Evolutionary conservation across 805 yeast genomes (phyloP).

Genomic region (Cyberlindnera samutprakarnensis): DNA sequence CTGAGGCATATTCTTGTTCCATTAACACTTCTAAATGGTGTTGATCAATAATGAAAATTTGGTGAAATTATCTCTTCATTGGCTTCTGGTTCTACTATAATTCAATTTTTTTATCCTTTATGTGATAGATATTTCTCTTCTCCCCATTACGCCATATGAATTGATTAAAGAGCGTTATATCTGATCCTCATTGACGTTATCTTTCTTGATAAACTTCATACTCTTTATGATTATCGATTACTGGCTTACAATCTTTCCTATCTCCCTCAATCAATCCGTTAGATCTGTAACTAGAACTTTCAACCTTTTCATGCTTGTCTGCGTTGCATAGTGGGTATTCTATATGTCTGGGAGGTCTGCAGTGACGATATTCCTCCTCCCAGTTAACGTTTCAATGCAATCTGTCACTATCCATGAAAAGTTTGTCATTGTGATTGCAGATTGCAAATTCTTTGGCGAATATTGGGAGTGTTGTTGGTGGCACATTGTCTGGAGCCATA

Average conservation of each 20-base stretch:
- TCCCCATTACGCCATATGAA: constrained; percentile 57
- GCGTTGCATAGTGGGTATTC: constrained; percentile 65
- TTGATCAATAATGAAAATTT: constrained; percentile 42
- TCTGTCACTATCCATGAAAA: constrained; percentile 55
- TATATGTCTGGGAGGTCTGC: constrained; percentile 59
- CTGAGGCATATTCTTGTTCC: constrained; percentile 66
- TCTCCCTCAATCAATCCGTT: no score
- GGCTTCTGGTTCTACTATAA: constrained; percentile 53
- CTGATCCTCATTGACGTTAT: constrained; percentile 58
- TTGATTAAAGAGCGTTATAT: constrained; percentile 63
- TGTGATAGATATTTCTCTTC: constrained; percentile 48
- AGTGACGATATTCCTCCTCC: constrained; percentile 65
- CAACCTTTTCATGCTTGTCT: constrained; percentile 52
- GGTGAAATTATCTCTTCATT: constrained; percentile 63
- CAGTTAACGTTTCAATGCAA: constrained; percentile 57
- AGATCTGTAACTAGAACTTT: constrained; percentile 40
- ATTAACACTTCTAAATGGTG: constrained; percentile 70
- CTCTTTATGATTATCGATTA: constrained; percentile 67
- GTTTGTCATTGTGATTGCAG: constrained; percentile 59
- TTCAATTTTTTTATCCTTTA: constrained; percentile 52
- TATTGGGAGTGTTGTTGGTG: constrained; percentile 59
- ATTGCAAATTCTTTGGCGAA: constrained; percentile 48
- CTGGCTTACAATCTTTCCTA: constrained; percentile 49
- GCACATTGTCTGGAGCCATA: constrained; percentile 59
- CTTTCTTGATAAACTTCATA: constrained; percentile 49